Percentiles rank a stretch among this genome's conserved stretches.
phyloP scores from a whole-genome alignment of 495 filamentous ascomycete genomes.

The Penicillium steckii region DNA sequence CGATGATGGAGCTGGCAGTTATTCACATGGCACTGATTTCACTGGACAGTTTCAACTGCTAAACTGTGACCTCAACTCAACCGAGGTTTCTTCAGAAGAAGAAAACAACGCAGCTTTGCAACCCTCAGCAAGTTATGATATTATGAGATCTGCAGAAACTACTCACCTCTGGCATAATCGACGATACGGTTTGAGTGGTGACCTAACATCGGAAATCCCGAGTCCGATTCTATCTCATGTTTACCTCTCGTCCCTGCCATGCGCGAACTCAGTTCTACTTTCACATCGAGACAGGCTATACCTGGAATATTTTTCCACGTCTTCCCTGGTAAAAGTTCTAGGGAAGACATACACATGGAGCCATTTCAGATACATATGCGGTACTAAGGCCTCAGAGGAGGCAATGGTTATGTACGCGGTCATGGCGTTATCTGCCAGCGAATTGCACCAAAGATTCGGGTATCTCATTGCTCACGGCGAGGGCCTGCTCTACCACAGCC shows the following conservation, averaged over 20 bases:
- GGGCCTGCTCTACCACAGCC: background rate
- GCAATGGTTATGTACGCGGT: background rate
- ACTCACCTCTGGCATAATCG: no score
- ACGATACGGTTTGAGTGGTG: background rate
- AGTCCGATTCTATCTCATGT: background rate
- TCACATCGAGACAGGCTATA: background rate
- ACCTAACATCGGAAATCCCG: background rate
- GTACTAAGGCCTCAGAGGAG: background rate
- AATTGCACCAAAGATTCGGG: background rate
- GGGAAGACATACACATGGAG: background rate
- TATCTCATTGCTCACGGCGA: background rate
- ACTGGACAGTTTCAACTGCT: no score
- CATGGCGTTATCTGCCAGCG: background rate
- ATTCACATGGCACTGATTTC: no score
- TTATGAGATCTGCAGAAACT: no score
- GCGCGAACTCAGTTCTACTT: background rate
- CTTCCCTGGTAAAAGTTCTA: background rate
- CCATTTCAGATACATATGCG: background rate
- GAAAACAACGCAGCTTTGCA: no score
- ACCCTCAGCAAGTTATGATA: no score
- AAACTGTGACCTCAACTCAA: no score
- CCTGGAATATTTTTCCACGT: background rate
- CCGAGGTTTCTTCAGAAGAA: no score
- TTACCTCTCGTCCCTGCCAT: background rate
- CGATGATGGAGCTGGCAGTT: background rate